These are phyloP conservation scores for Acephala macrosclerotiorum DNA, from an alignment of 2,329 filamentous ascomycete species.

Conservation along the genomic window DNA sequence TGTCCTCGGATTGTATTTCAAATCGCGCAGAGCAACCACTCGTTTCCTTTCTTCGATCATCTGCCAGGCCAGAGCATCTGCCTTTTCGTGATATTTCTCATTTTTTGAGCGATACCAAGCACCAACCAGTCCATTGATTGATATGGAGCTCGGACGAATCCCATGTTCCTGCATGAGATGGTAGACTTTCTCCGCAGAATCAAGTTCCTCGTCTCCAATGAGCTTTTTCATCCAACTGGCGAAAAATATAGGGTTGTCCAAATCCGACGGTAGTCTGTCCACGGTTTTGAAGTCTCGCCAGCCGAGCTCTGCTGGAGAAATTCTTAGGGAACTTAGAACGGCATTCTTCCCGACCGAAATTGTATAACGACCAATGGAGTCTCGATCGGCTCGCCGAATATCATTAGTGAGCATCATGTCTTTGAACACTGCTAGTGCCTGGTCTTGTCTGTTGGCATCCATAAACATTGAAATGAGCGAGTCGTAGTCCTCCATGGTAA, in stretches of 20 bases:
- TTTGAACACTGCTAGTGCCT: constrained; percentile 79
- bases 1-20: not conserved
- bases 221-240: constrained; percentile 89
- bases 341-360: constrained; percentile 16
- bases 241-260: constrained; percentile 81
- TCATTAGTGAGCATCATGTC: constrained; percentile 76
- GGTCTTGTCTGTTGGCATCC: constrained; percentile 66
- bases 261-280: constrained; percentile 57
- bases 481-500: constrained; percentile 80
- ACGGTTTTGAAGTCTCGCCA: constrained; percentile 44
- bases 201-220: constrained; percentile 74
- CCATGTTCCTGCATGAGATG: constrained; percentile 76
- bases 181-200: constrained; percentile 76
- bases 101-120: constrained; percentile 75
- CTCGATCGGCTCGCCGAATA: constrained; percentile 20
- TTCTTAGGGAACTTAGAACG: constrained; percentile 31
- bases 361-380: constrained; percentile 38
- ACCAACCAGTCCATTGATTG: constrained; percentile 83
- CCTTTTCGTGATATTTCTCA: constrained; percentile 61
- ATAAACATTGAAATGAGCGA: constrained; percentile 75
- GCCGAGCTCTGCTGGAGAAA: constrained; percentile 46
- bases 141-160: constrained; percentile 73
- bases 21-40: constrained; percentile 58
- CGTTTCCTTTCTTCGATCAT: constrained; percentile 77
- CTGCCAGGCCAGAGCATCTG: constrained; percentile 74